Percentiles rank a stretch among this genome's conserved stretches.
phyloP scores from a whole-genome alignment of 805 yeast species.

The Clavispora phyllophila region DNA sequence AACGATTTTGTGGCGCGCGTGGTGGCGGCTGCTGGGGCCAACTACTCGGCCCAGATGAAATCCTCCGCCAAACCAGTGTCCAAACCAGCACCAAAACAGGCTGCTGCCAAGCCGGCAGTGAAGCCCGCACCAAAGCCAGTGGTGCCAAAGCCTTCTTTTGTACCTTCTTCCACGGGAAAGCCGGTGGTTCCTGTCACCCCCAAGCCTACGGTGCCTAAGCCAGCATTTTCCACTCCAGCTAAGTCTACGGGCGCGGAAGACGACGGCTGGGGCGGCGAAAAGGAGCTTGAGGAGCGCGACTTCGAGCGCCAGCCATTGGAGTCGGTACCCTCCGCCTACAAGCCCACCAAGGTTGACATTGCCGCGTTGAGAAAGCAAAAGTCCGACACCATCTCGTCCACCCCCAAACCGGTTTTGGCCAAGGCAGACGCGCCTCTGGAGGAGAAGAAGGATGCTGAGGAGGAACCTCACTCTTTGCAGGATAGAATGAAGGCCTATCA shows the following conservation, averaged over 20 bases:
- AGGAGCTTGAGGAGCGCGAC: conserved; percentile 51
- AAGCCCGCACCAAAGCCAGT: conserved; percentile 2
- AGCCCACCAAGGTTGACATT: conserved; percentile 60
- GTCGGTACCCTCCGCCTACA: conserved; percentile 56
- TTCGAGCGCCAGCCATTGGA: conserved; percentile 46
- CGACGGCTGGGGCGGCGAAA: conserved; percentile 73
- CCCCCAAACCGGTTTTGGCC: conserved; percentile 24
- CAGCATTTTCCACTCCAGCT: conserved; percentile 8
- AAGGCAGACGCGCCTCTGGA: conserved; percentile 7
- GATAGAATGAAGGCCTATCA: conserved; percentile 43
- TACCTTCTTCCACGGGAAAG: conserved; percentile 36
- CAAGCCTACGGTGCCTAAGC: conserved; percentile 19
- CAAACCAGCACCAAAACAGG: conserved; percentile 4
- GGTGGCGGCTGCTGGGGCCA: conserved; percentile 92
- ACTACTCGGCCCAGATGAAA: conserved; percentile 42
- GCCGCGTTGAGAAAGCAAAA: conserved; percentile 47
- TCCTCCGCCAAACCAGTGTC: conserved; percentile 11
- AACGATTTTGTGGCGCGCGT: conserved; percentile 69
- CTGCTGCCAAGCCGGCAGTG: conserved; percentile 19
- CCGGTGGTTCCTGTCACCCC: conserved; percentile 23
- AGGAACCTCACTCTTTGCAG: conserved; percentile 45
- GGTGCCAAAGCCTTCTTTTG: conserved; percentile 18
- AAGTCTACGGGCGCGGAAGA: conserved; percentile 24
- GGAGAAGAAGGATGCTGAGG: conserved; percentile 18
- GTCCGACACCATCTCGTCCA: conserved; percentile 42